A percentile compares a stretch with the other conserved stretches of the same genome.
Evolutionary conservation across 202 grass and related monocot species (phyloP).

Genomic region (Schoenoplectus tabernaemontani): DNA sequence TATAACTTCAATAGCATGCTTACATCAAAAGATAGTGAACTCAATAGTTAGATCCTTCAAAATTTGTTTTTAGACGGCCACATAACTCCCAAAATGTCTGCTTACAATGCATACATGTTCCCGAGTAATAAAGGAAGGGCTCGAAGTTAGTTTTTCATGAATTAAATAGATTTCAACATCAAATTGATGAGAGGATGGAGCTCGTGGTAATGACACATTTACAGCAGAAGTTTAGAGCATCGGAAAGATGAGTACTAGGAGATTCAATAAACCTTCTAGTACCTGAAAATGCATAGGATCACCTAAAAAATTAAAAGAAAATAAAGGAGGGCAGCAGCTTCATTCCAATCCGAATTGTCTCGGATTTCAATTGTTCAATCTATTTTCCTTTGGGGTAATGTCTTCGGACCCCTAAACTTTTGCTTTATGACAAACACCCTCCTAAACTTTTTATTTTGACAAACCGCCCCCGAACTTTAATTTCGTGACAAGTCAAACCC

Average conservation of each 20-base stretch:
- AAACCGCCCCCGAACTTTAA: no score
- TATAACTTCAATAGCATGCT: no score
- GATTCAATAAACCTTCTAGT: slow-evolving; percentile 1
- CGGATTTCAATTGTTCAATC: slow-evolving; percentile 19
- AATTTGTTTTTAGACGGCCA: slow-evolving; percentile 3
- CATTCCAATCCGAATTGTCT: background rate
- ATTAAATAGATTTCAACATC: background rate
- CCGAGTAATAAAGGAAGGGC: background rate
- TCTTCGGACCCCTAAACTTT: no score
- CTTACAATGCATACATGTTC: background rate
- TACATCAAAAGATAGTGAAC: no score
- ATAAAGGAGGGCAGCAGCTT: background rate
- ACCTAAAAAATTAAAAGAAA: no score
- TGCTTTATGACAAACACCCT: no score
- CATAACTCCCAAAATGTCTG: background rate
- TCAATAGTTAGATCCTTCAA: background rate
- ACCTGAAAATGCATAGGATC: slow-evolving; percentile 6
- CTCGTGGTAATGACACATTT: background rate
- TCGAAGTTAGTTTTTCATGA: background rate
- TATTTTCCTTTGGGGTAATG: background rate
- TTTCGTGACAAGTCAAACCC: no score
- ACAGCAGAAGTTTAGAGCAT: slow-evolving; percentile 10
- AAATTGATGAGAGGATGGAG: background rate
- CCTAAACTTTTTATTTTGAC: no score
- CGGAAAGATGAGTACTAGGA: background rate